Percentiles rank a stretch among this genome's conserved stretches.
phyloP scores from a whole-genome alignment of 345 rosid species.

The Sapria himalayana region DNA sequence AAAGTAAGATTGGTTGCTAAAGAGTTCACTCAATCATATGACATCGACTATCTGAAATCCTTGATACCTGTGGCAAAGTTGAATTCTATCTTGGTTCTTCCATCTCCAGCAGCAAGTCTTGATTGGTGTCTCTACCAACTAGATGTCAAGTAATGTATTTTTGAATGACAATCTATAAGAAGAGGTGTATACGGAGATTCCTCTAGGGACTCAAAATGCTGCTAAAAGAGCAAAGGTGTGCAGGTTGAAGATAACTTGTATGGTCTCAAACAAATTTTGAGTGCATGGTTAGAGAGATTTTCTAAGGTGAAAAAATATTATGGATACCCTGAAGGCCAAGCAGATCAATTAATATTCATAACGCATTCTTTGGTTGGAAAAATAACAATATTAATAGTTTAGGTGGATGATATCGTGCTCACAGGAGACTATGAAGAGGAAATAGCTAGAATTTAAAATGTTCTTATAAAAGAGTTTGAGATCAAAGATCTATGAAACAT shows the following conservation, averaged over 20 bases:
- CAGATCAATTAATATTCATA: background rate
- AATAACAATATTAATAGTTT: background rate
- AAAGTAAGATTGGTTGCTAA: no score
- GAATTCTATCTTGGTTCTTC: background rate
- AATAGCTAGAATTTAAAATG: background rate
- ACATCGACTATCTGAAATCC: no score
- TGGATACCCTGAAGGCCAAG: background rate
- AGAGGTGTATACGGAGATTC: background rate
- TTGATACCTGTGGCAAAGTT: background rate
- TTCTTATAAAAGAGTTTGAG: background rate
- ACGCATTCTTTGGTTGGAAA: background rate
- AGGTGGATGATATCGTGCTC: background rate
- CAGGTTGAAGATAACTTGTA: background rate
- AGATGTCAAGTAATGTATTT: background rate
- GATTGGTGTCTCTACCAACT: background rate
- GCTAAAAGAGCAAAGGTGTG: background rate
- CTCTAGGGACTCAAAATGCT: background rate
- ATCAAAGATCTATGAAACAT: background rate
- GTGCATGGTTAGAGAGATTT: slow-evolving; percentile 3
- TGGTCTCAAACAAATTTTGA: background rate
- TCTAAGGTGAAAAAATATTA: background rate
- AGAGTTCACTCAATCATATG: no score
- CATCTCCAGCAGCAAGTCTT: background rate
- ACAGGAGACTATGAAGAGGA: background rate
- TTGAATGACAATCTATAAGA: background rate